Evolutionary conservation across 148 eudicot genomes (phyloP).

Genomic region (Talinum fruticosum): DNA sequence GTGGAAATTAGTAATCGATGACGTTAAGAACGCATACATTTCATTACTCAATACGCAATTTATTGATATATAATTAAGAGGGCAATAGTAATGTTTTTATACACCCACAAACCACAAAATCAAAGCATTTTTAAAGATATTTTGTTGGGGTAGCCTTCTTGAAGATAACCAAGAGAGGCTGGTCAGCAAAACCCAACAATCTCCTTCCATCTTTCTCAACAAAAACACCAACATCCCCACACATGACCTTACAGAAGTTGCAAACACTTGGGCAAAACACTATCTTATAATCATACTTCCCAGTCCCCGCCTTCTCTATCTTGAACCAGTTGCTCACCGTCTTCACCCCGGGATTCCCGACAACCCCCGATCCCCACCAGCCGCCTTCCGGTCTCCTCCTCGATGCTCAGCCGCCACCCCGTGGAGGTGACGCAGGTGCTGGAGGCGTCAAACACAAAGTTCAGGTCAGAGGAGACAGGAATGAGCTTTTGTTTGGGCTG

Average conservation of each 20-base stretch:
- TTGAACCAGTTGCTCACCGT: neutral
- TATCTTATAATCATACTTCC: constrained; percentile 3
- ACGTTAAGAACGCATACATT: no score
- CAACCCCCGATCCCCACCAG: neutral
- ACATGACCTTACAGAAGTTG: neutral
- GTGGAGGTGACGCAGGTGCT: neutral
- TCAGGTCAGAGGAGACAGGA: neutral
- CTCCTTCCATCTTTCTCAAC: neutral
- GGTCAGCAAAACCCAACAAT: neutral
- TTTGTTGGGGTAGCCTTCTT: neutral
- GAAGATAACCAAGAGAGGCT: neutral
- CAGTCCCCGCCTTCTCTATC: neutral
- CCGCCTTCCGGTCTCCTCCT: neutral
- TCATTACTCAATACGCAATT: no score
- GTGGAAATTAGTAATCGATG: no score
- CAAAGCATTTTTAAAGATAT: neutral
- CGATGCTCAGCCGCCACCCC: neutral
- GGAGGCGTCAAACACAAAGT: neutral
- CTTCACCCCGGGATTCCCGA: neutral
- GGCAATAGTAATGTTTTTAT: no score
- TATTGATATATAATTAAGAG: no score
- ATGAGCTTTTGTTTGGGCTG: constrained; percentile 2
- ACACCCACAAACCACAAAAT: neutral
- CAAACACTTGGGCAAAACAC: neutral
- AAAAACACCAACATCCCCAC: neutral